A percentile compares a stretch with the other conserved stretches of the same genome.
Evolutionary conservation across 2,329 filamentous ascomycete genomes (phyloP).

Genomic region (Bipolaris cookei): DNA sequence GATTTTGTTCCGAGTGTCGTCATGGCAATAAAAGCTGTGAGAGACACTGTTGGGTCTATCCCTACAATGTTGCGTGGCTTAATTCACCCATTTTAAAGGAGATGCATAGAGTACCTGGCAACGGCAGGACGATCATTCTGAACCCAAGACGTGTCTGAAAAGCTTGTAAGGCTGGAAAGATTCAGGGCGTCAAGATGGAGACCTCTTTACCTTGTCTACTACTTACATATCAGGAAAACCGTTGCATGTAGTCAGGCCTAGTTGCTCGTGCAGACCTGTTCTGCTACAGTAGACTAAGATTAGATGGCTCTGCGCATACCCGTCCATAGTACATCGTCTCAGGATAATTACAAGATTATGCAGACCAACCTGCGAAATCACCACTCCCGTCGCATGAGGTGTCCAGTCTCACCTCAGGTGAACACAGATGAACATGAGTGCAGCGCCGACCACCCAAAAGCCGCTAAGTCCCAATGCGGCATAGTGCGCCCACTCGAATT

Average conservation of each 20-base stretch:
- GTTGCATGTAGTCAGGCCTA: background rate
- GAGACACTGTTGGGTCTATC: background rate
- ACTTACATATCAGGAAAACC: background rate
- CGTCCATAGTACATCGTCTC: background rate
- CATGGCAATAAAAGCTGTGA: background rate
- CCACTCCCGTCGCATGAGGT: background rate
- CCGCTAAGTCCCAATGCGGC: background rate
- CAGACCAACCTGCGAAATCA: background rate
- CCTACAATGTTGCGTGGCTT: background rate
- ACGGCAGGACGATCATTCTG: background rate
- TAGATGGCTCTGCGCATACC: background rate
- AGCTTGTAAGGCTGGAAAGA: background rate
- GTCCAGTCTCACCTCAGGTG: background rate
- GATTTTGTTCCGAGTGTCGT: background rate
- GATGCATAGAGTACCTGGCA: background rate
- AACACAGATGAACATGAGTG: background rate
- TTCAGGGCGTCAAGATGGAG: background rate
- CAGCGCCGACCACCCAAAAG: background rate
- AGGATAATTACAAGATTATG: background rate
- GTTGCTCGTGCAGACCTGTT: background rate
- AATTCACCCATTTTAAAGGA: background rate
- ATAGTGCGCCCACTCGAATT: conserved; percentile 12
- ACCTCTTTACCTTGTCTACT: background rate
- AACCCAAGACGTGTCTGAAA: background rate
- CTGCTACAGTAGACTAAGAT: background rate